Evolutionary conservation across 169 alveolate species (phyloP), one percentile per base, ranked within the genome.

Genomic region (Ichthyophthirius multifiliis): DNA sequence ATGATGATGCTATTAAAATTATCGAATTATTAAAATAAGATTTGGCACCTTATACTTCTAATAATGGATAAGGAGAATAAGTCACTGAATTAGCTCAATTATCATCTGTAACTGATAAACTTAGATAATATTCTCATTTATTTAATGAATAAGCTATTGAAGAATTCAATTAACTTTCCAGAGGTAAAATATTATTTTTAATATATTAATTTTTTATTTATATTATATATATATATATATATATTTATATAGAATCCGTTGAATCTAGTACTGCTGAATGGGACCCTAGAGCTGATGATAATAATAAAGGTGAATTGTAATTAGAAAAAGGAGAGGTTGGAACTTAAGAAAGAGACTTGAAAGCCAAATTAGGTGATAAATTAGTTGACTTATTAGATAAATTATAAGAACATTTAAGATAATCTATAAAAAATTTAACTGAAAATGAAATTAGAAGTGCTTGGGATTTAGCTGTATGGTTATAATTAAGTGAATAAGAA

Each of bases 371-470:
- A 4, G 75, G 75, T n/a, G 48, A 65, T 32, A 65, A 18, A 65
- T 35, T 65, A n/a, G 46, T 65, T 10, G 75, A 65, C 35, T 31
- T 35, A 32, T 16, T 65, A 15, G 75, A 65, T 32, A 65, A 35
- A 15, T 23, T 65, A 1, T 18, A 65, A 65, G 9, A 18, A 0
- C 75, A 65, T 18, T 20, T 65, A 5, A 35, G 18, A 4, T 16
- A 65, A 31, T 65, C 75, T 2, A 65, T 65, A 0, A 41, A 34
- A 2, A 46, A 65, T 35, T 65, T 65, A 32, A 35, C 43, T n/a
- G 34, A 65, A 34, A 32, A 31, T 65, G 75, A 65, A 65, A 65
- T 65, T 7, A 13, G 35, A 65, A 35, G 48, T 65, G 75, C 75
- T 12, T 65, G 75, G 75, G 75, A 65, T 16, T 16, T 65, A 1